phyloP scores from a whole-genome alignment of 257 asterid species.

The Parsonsia alboflavescens region DNA sequence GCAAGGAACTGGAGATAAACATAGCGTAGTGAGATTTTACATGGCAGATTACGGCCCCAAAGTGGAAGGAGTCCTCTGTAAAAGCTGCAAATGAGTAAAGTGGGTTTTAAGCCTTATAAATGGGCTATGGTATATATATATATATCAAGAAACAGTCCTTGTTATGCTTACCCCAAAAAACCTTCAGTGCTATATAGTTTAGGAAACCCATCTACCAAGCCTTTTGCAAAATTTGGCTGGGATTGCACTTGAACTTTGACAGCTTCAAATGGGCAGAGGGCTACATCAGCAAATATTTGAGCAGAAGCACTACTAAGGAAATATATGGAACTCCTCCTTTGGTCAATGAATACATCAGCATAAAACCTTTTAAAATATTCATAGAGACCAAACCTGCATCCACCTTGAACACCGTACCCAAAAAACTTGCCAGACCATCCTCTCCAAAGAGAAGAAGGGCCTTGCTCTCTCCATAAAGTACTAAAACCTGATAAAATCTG shows the following conservation, averaged over 20 bases:
- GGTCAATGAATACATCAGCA: conserved; percentile 42
- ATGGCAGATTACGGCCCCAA: conserved; percentile 82
- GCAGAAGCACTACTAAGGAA: conserved; percentile 77
- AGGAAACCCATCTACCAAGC: conserved; percentile 68
- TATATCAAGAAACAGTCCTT: not conserved
- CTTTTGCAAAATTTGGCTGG: conserved; percentile 51
- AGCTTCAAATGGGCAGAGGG: conserved; percentile 79
- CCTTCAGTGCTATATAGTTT: conserved; percentile 56
- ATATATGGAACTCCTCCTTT: conserved; percentile 45
- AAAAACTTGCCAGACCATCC: conserved; percentile 80
- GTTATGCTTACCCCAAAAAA: conserved; percentile 40
- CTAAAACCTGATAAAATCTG: conserved; percentile 55
- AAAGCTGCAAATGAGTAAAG: conserved; percentile 41
- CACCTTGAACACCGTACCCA: conserved; percentile 73
- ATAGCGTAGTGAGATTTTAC: conserved; percentile 30
- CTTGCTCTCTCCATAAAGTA: conserved; percentile 59
- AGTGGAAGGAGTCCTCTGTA: conserved; percentile 70
- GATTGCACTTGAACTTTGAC: conserved; percentile 68
- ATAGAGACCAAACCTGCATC: conserved; percentile 62
- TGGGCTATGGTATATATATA: not conserved
- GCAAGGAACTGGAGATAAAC: conserved; percentile 4
- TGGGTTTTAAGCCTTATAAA: not conserved
- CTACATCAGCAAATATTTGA: conserved; percentile 72
- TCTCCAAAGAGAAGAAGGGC: conserved; percentile 63
- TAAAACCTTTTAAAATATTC: conserved; percentile 64